Evolutionary conservation across 345 rosid genomes (phyloP).

Genomic region (Noccaea caerulescens): DNA sequence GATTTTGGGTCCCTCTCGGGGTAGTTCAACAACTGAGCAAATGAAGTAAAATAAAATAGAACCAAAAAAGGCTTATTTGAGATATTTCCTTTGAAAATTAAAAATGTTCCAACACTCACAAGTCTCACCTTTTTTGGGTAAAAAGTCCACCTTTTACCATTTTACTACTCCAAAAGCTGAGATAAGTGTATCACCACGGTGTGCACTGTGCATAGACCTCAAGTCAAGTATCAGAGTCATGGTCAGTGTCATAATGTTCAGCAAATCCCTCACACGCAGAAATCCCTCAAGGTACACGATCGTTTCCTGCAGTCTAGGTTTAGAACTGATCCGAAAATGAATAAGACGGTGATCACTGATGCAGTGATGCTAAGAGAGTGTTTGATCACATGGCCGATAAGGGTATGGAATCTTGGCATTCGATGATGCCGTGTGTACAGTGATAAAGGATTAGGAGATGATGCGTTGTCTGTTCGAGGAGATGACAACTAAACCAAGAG

Average conservation of each 20-base stretch:
- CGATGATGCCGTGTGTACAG: too few species aligned
- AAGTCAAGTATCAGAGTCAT: too few species aligned
- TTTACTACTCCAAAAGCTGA: too few species aligned
- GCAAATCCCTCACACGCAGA: too few species aligned
- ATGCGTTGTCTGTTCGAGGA: constrained; percentile 67
- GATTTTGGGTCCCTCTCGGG: constrained; percentile 20
- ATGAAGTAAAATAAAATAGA: neutral
- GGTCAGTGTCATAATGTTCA: too few species aligned
- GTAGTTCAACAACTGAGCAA: constrained; percentile 38
- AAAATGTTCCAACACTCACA: neutral
- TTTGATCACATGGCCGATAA: constrained; percentile 79
- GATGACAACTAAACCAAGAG: constrained; percentile 51
- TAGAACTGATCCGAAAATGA: constrained; percentile 58
- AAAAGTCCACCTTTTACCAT: too few species aligned
- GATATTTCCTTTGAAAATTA: neutral
- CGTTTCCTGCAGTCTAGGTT: constrained; percentile 60
- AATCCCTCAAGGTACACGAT: constrained; percentile 73
- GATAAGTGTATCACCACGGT: neutral
- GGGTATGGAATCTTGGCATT: too few species aligned
- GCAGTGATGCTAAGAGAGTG: constrained; percentile 74
- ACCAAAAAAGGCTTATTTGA: too few species aligned
- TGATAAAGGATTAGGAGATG: constrained; percentile 66
- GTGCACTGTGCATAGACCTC: too few species aligned
- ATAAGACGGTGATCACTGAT: constrained; percentile 61
- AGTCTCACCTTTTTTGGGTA: neutral